phyloP scores from a whole-genome alignment of 768 basidiomycete genomes.

The Boletus rufocinnamomeus region DNA sequence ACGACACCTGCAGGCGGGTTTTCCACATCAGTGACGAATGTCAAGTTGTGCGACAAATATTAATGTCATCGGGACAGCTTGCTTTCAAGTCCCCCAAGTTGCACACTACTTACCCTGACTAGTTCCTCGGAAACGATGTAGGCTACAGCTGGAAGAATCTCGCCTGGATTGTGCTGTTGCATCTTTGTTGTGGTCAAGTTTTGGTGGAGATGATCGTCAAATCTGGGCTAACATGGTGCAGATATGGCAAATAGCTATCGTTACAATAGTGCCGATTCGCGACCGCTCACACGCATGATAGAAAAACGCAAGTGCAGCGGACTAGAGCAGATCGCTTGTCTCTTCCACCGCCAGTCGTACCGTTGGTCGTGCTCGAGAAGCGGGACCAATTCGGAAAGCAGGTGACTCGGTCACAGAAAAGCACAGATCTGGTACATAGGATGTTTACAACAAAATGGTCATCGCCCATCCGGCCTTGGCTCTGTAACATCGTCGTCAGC shows the following conservation, averaged over 20 bases:
- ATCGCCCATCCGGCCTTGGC: slow-evolving; percentile 46
- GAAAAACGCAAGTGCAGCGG: neutral
- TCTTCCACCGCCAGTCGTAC: neutral
- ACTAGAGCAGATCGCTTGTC: neutral
- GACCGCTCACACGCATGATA: neutral
- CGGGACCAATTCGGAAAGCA: neutral
- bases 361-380: neutral
- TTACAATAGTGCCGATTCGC: neutral
- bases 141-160: slow-evolving; percentile 28
- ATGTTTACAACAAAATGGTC: slow-evolving; percentile 5
- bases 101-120: slow-evolving; percentile 42
- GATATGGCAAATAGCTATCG: too few species aligned
- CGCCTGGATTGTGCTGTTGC: slow-evolving; percentile 10
- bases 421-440: slow-evolving; percentile 10
- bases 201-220: neutral
- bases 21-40: neutral
- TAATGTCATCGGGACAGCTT: neutral
- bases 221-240: neutral
- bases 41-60: neutral
- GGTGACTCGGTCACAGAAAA: neutral
- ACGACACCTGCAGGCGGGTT: slow-evolving; percentile 39
- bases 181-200: slow-evolving; percentile 1
- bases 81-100: neutral
- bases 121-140: slow-evolving; percentile 64
- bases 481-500: slow-evolving; percentile 31